Evolutionary conservation across 2,329 filamentous ascomycete genomes (phyloP).

Genomic region (Curvularia hawaiiensis): DNA sequence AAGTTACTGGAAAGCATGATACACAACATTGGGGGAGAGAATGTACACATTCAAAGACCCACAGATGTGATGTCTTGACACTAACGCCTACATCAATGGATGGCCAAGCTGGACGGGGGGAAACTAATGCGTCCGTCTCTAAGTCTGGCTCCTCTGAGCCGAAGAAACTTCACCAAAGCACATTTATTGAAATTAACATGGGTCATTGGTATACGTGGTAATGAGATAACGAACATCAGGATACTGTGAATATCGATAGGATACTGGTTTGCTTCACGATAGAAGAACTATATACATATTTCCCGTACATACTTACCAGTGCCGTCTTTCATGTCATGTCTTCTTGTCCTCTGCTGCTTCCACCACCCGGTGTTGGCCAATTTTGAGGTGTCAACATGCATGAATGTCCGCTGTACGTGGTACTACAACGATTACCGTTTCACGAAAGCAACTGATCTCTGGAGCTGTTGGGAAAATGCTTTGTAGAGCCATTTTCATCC

Average conservation of each 20-base stretch:
- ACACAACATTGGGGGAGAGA: not conserved
- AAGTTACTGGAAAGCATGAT: conserved; percentile 32
- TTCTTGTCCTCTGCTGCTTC: no score
- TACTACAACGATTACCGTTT: no score
- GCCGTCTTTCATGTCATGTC: no score
- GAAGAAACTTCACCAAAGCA: not conserved
- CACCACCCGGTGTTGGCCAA: no score
- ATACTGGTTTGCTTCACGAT: no score
- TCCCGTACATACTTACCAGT: no score
- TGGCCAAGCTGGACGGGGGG: not conserved
- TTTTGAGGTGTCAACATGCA: no score
- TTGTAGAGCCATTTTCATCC: no score
- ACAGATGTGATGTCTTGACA: not conserved
- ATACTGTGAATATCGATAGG: not conserved
- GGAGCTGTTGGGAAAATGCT: no score
- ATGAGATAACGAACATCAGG: not conserved
- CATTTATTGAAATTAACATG: not conserved
- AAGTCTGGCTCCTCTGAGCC: not conserved
- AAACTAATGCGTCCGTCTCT: not conserved
- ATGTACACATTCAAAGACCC: not conserved
- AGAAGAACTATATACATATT: no score
- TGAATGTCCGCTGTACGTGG: no score
- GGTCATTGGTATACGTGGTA: not conserved
- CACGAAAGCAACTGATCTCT: no score
- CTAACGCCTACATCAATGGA: not conserved